Evolutionary conservation across 306 rosid species (phyloP), one percentile per base, ranked within the genome.

Genomic region (Castanopsis chinensis): DNA sequence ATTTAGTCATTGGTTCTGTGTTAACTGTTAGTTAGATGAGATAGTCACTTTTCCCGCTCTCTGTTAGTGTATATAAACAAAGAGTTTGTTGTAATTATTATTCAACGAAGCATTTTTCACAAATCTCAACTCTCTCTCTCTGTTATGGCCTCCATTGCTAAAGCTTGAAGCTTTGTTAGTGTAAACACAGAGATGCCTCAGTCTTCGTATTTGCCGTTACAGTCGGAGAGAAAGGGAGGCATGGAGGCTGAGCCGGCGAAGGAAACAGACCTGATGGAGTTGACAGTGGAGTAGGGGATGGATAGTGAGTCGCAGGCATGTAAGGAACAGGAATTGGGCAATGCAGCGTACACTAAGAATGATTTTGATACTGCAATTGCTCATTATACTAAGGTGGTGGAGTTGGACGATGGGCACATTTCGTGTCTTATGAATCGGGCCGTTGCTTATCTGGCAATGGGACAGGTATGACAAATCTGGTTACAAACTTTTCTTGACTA

Each of bases 261-360:
- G 84, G 89, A 88, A 37, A 84, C 91, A 0, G 92, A 83, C 80
- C 86, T 91, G 3, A 87, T 89, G 94, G 92, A 90, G 1, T 6
- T 77, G 51, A 7, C 14, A 0, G 84, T 49, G 23, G 97, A 91
- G 56, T 90, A 83, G 76, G 86, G 21, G 68, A 89, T 64, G 37
- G 87, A 88, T 82, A 89, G 71, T 76, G 93, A 93, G 72, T 85
- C 83, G 6, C 86, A 89, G 84, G 98, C 98, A 0, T 82, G 84
- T 84, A 90, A 85, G 87, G 97, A 93, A 76, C 91, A 91, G 81
- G 99, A 95, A 3, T 87, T 88, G 2, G 99, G 99, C 53, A 95
- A 95, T 90, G 96, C 85, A 0, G 94, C 99, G 0, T 95, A 93
- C 53, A 90, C 89, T 77, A 93, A 91, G 96, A 95, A 95, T 90